A percentile compares a stretch with the other conserved stretches of the same genome.
Evolutionary conservation across 768 basidiomycete species (phyloP).

Genomic region (Termitomyces sp.): DNA sequence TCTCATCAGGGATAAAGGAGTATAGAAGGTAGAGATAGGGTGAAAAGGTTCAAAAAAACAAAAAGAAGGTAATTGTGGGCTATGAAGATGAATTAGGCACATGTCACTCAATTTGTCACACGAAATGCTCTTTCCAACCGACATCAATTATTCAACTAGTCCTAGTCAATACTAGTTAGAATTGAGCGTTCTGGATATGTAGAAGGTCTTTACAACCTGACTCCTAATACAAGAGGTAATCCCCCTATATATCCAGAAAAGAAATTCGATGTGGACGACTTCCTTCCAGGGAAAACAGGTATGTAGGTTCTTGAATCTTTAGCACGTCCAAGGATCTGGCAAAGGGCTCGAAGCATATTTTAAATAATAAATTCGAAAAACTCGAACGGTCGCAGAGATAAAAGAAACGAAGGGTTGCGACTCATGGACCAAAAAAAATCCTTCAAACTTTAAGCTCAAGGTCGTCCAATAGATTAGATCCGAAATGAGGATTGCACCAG

Average conservation of each 20-base stretch:
- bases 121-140: not conserved
- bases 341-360: too few relatives aligned
- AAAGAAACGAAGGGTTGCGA: not conserved
- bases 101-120: conserved; percentile 9
- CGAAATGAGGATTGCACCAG: not conserved
- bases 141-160: not conserved
- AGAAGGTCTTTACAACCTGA: too few relatives aligned
- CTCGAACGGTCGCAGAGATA: not conserved
- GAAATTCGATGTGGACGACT: too few relatives aligned
- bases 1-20: not conserved
- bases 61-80: conserved; percentile 3
- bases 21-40: not conserved
- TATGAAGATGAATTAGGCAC: conserved; percentile 2
- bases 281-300: too few relatives aligned
- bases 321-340: too few relatives aligned
- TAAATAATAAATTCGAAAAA: not conserved
- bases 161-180: too few relatives aligned
- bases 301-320: too few relatives aligned
- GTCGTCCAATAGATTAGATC: not conserved
- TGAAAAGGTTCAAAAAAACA: not conserved
- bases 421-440: not conserved
- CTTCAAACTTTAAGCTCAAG: not conserved
- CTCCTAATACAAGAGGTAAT: too few relatives aligned
- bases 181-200: too few relatives aligned
- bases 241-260: not conserved